Base-by-base conservation (phyloP, 176 grass and related monocot species). In the Dendrocalamus sinicus region DNA sequence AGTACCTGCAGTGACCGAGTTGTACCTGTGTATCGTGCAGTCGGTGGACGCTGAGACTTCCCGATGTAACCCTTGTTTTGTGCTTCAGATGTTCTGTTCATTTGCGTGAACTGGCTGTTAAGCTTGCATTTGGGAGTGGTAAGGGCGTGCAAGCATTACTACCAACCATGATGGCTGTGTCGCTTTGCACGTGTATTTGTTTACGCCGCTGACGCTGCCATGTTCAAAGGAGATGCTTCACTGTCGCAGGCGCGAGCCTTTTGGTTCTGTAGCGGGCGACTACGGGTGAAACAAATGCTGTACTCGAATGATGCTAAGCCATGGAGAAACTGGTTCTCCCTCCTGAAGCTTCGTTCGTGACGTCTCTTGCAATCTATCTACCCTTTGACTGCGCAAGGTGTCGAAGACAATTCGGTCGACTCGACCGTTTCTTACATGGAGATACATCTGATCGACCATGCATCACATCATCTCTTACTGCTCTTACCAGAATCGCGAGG, bases 401-500 rank as follows among this genome's bases (percentile, higher is more conserved):
- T 15, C 12, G 70, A 41, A 39, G 28, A 72, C 45, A 59, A 8
- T 83, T 3, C 46, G 58, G 17, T 83, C 47, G 79, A 75, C 16
- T 41, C 37, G 46, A 46, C 70, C 3, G 70, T 48, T 37, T 82
- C 5, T 35, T 39, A 37, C 84, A 83, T 15, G 46, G 26, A 39
- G 46, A 26, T 72, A 45, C 19, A 58, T 28, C 55, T 1, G 71
- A 63, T 81, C 20, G 8, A 26, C 71, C 35, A 64, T 12, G 79
- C 26, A 73, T 83, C 73, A 67, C 84, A 44, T 83, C 89, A 67
- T 57, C 19, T n/a, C 19, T 45, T 45, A 37, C 51, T 59, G 65
- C 37, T 24, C 12, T 4, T 62, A 70, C 62, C 43, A 0, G 16
- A 89, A 23, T 32, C 61, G 59, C 7, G 12, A 80, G 43, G 41